These are phyloP conservation scores for Lachnellula arida DNA, from an alignment of 2,329 filamentous ascomycete species.

Conservation along the genomic window DNA sequence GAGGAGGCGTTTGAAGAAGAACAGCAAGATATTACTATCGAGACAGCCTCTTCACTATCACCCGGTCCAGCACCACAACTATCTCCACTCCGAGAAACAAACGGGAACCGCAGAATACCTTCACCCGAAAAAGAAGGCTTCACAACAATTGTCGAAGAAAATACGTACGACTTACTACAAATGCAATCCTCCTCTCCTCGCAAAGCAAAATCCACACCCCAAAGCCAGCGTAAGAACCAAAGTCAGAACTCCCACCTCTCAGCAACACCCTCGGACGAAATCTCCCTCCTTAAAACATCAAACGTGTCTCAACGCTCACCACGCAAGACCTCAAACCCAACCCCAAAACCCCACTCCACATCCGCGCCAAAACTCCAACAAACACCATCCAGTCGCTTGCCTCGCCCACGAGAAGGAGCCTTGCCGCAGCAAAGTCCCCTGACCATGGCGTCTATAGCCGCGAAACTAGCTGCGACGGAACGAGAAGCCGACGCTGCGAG, in stretches of 20 bases:
- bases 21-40: constrained; percentile 23
- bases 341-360: neutral
- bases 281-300: constrained; percentile 20
- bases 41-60: constrained; percentile 23
- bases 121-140: constrained; percentile 38
- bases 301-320: constrained; percentile 9
- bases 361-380: constrained; percentile 22
- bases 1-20: constrained; percentile 23
- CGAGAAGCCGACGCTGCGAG: constrained; percentile 59
- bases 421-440: constrained; percentile 49
- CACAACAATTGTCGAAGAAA: constrained; percentile 45
- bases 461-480: constrained; percentile 60
- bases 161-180: constrained; percentile 39
- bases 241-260: constrained; percentile 5
- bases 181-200: constrained; percentile 33
- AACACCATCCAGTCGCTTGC: constrained; percentile 23
- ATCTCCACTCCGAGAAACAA: constrained; percentile 43
- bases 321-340: constrained; percentile 11
- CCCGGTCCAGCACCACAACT: constrained; percentile 27
- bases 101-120: constrained; percentile 24
- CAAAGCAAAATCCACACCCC: constrained; percentile 21
- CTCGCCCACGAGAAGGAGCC: constrained; percentile 25
- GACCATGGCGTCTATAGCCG: constrained; percentile 57
- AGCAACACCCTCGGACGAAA: constrained; percentile 18
- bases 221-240: constrained; percentile 7